A percentile compares a stretch with the other conserved stretches of the same genome.
phyloP scores from a whole-genome alignment of 164 flowering plant species.

The Vitis vinifera region ASM3070453v1 NC_081808.1:1666001-1666500 shows the following conservation, averaged over 20 bases:
- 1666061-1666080: too few relatives aligned
- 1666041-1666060: too few relatives aligned
- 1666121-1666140: background rate
- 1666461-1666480: conserved; percentile 96
- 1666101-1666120: background rate
- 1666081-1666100: background rate
- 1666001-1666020: background rate
- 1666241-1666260: background rate
- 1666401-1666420: background rate
- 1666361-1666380: conserved; percentile 63
- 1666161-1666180: background rate
- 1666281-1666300: conserved; percentile 67
- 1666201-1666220: too few relatives aligned
- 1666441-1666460: conserved; percentile 3
- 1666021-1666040: background rate
- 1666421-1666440: background rate
- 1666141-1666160: background rate
- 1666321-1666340: conserved; percentile 95
- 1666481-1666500: conserved; percentile 86
- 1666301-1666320: conserved; percentile 88
- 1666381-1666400: conserved; percentile 3
- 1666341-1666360: conserved; percentile 74
- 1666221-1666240: too few relatives aligned
- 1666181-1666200: too few relatives aligned
- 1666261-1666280: conserved; percentile 97